Conservation (phyloP, 768 basidiomycete genomes). For the Auricularia sp. region DNA sequence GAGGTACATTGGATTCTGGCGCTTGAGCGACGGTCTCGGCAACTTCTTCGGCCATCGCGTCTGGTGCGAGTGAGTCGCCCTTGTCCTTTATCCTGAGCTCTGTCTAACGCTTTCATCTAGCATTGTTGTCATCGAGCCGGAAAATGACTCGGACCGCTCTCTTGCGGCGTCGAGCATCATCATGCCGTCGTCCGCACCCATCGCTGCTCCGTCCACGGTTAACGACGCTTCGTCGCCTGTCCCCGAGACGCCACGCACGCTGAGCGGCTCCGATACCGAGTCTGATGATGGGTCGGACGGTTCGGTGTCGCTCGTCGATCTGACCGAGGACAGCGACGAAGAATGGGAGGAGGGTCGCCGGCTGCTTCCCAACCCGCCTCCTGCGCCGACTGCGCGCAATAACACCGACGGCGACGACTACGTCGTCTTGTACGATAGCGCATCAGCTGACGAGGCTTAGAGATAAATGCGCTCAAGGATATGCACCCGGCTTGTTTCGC, state of each 20-base stretch:
- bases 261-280: conserved; percentile 26
- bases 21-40: conserved; percentile 47
- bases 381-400: neutral
- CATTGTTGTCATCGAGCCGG: conserved; percentile 54
- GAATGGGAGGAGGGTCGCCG: conserved; percentile 48
- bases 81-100: neutral
- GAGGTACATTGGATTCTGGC: conserved; percentile 69
- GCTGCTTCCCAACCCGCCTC: conserved; percentile 16
- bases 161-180: conserved; percentile 61
- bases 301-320: conserved; percentile 36
- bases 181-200: conserved; percentile 40
- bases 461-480: neutral
- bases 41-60: conserved; percentile 61
- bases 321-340: conserved; percentile 50
- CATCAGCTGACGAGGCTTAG: conserved; percentile 36
- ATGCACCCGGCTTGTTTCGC: neutral
- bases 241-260: conserved; percentile 6
- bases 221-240: conserved; percentile 11
- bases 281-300: conserved; percentile 25
- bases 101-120: conserved; percentile 23
- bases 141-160: conserved; percentile 28
- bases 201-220: conserved; percentile 8
- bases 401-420: conserved; percentile 39
- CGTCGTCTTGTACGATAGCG: conserved; percentile 62
- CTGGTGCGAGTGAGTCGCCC: conserved; percentile 62